These are phyloP conservation scores for Phylloporus sp. DNA, from an alignment of 768 basidiomycete species.

Conservation along the genomic window DNA sequence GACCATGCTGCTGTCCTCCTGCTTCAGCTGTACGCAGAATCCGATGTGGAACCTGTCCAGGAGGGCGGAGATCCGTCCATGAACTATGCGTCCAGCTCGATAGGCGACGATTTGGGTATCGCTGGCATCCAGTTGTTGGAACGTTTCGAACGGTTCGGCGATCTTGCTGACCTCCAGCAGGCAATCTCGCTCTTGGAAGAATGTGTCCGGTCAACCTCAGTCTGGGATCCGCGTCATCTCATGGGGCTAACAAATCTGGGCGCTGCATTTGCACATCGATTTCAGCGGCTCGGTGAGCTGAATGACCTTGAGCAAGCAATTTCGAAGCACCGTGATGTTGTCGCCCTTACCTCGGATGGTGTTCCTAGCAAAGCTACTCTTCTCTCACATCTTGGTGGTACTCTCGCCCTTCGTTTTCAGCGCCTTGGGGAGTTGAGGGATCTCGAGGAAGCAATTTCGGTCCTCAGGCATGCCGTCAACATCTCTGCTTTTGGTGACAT, in stretches of 20 bases:
- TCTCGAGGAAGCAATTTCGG: background rate
- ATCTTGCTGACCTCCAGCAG: background rate
- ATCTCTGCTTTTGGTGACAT: background rate
- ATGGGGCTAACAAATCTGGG: background rate
- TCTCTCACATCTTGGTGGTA: background rate
- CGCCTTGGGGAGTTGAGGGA: background rate
- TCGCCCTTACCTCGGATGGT: background rate
- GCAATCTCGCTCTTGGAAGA: background rate
- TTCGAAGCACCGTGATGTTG: background rate
- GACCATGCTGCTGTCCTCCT: background rate
- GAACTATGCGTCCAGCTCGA: background rate
- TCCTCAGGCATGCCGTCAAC: background rate
- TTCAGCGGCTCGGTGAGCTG: background rate
- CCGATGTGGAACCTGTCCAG: background rate
- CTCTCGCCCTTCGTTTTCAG: background rate
- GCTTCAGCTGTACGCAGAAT: background rate
- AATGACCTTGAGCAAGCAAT: background rate
- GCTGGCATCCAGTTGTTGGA: background rate
- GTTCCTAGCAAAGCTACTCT: background rate
- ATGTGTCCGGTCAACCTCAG: background rate
- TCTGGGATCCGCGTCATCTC: background rate
- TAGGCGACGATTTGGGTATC: background rate
- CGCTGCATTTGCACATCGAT: background rate
- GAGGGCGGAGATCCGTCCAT: background rate
- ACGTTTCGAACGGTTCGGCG: background rate